Evolutionary conservation across 495 filamentous ascomycete species (phyloP).

Genomic region (Aspergillus ellipticus): DNA sequence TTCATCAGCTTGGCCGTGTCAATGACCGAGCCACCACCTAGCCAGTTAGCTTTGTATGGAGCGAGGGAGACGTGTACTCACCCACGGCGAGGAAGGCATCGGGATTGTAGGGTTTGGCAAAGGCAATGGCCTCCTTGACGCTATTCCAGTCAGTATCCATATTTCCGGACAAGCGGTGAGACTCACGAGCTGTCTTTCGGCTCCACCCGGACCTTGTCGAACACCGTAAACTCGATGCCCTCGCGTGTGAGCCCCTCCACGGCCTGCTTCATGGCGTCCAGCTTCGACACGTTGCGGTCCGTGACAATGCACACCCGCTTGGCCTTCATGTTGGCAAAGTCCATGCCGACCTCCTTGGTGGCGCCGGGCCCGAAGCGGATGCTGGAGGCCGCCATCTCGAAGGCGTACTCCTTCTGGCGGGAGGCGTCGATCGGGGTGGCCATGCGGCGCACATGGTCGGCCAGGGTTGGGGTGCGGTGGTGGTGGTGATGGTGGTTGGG

Average conservation of each 20-base stretch:
- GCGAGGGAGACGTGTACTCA: slow-evolving; percentile 24
- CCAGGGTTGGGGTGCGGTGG: slow-evolving; percentile 46
- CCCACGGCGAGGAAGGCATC: slow-evolving; percentile 94
- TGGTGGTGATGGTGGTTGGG: slow-evolving; percentile 67
- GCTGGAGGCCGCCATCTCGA: slow-evolving; percentile 91
- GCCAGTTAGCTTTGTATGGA: background rate
- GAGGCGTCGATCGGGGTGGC: slow-evolving; percentile 70
- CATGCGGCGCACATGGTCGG: slow-evolving; percentile 56
- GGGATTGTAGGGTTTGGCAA: slow-evolving; percentile 69
- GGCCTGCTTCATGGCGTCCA: slow-evolving; percentile 83
- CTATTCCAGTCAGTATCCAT: background rate
- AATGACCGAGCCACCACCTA: slow-evolving; percentile 73
- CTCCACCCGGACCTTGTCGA: slow-evolving; percentile 72
- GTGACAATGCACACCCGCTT: slow-evolving; percentile 89
- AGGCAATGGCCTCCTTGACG: slow-evolving; percentile 80
- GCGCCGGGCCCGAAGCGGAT: slow-evolving; percentile 91
- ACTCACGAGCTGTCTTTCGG: slow-evolving; percentile 88
- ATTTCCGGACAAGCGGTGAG: background rate
- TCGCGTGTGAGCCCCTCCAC: slow-evolving; percentile 70
- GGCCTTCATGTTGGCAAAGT: slow-evolving; percentile 84
- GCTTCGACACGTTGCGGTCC: slow-evolving; percentile 69
- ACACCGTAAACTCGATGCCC: slow-evolving; percentile 77
- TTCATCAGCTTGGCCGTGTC: slow-evolving; percentile 99
- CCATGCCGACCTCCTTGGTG: slow-evolving; percentile 99
- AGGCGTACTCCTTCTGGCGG: slow-evolving; percentile 91